Percentiles rank a stretch among this genome's conserved stretches.
Conservation (phyloP, 2,329 filamentous ascomycete species). For the Cercospora sp. region DNA sequence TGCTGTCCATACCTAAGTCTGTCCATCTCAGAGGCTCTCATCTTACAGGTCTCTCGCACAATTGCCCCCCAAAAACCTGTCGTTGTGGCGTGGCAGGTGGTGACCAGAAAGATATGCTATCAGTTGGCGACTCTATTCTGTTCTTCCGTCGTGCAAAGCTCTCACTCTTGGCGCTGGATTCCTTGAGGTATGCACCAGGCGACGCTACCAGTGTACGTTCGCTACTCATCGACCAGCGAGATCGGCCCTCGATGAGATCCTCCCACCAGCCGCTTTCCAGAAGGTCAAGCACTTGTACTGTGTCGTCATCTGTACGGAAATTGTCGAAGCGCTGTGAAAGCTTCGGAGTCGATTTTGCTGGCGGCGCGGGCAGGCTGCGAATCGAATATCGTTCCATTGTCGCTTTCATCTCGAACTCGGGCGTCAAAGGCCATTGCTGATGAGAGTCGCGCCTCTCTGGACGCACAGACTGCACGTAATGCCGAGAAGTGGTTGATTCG, state of each 20-base stretch:
- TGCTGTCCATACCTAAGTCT: neutral
- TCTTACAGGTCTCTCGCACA: neutral
- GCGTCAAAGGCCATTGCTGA: constrained; percentile 9
- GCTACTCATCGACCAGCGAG: constrained; percentile 9
- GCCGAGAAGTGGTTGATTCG: neutral
- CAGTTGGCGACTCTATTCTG: constrained; percentile 7
- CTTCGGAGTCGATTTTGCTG: neutral
- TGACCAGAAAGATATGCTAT: constrained; percentile 10
- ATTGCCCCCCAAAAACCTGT: neutral
- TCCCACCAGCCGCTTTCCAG: constrained; percentile 12
- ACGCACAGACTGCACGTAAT: neutral
- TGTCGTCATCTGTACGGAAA: neutral
- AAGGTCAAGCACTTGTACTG: neutral
- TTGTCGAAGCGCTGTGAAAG: neutral
- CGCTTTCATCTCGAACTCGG: constrained; percentile 8
- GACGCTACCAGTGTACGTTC: constrained; percentile 6
- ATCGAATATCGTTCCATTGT: constrained; percentile 8
- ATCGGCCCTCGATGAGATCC: neutral
- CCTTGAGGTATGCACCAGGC: neutral
- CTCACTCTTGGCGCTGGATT: neutral
- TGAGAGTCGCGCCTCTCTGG: constrained; percentile 8
- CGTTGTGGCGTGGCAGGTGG: constrained; percentile 2
- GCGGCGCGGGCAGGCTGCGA: constrained; percentile 1
- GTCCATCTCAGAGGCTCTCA: neutral
- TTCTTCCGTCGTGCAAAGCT: neutral